These are phyloP conservation scores for Monosporascus sp. DNA, from an alignment of 2,329 filamentous ascomycete species.

Conservation along the genomic window DNA sequence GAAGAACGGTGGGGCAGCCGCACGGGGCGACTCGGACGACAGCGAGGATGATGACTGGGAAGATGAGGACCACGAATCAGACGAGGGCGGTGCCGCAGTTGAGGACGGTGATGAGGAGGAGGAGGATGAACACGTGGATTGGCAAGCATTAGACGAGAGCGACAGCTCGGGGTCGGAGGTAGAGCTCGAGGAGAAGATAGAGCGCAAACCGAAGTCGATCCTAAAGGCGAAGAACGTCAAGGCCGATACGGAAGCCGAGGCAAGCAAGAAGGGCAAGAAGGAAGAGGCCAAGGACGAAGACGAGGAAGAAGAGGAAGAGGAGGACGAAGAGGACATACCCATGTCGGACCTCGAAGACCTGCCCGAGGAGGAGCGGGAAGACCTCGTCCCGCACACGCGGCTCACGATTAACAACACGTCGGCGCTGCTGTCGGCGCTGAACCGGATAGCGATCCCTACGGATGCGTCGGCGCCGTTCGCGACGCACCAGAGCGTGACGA, in stretches of 20 bases:
- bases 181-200: slow-evolving; percentile 69
- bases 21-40: slow-evolving; percentile 4
- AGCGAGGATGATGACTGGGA: slow-evolving; percentile 13
- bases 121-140: slow-evolving; percentile 40
- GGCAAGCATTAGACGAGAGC: slow-evolving; percentile 55
- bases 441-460: slow-evolving; percentile 69
- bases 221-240: slow-evolving; percentile 38
- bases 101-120: slow-evolving; percentile 13
- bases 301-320: slow-evolving; percentile 59
- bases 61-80: slow-evolving; percentile 14
- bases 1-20: slow-evolving; percentile 14
- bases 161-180: slow-evolving; percentile 65
- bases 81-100: slow-evolving; percentile 5
- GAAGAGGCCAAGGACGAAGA: slow-evolving; percentile 45
- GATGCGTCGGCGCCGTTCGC: slow-evolving; percentile 69
- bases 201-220: slow-evolving; percentile 42
- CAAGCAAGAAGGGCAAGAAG: slow-evolving; percentile 28
- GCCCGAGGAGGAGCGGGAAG: slow-evolving; percentile 74
- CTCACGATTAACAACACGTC: slow-evolving; percentile 96
- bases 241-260: slow-evolving; percentile 18
- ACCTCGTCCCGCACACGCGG: slow-evolving; percentile 83
- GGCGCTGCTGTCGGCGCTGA: slow-evolving; percentile 74
- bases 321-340: slow-evolving; percentile 81
- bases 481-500: slow-evolving; percentile 72
- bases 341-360: slow-evolving; percentile 80